Percentiles rank a stretch among this genome's conserved stretches.
Conservation (phyloP, 1,284 basidiomycete genomes). For the Cystobasidium slooffiae region DNA sequence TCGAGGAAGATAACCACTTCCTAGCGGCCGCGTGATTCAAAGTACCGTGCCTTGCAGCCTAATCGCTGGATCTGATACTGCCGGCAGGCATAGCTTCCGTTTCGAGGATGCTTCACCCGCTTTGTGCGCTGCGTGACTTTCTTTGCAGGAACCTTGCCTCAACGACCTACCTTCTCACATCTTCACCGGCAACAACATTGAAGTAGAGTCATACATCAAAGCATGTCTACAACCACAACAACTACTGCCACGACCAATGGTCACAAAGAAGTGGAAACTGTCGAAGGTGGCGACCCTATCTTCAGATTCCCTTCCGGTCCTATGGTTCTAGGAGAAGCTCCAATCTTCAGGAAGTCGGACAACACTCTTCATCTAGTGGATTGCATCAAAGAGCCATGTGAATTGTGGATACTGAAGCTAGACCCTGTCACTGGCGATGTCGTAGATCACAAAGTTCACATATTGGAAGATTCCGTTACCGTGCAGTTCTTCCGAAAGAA, state of each 20-base stretch:
- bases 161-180: not conserved
- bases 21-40: too few relatives aligned
- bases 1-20: too few relatives aligned
- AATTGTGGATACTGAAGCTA: constrained; percentile 26
- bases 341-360: constrained; percentile 28
- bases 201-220: not conserved
- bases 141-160: not conserved
- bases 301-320: constrained; percentile 30
- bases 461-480: constrained; percentile 29
- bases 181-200: not conserved
- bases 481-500: constrained; percentile 41
- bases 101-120: too few relatives aligned
- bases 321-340: constrained; percentile 37
- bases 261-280: not conserved
- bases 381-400: constrained; percentile 31
- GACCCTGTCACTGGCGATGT: constrained; percentile 35
- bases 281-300: constrained; percentile 12
- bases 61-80: too few relatives aligned
- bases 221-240: not conserved
- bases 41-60: too few relatives aligned
- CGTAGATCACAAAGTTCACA: constrained; percentile 9
- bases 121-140: too few relatives aligned
- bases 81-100: too few relatives aligned
- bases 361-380: constrained; percentile 35
- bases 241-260: constrained; percentile 3